Conservation (phyloP, 2,329 filamentous ascomycete genomes). For the Cryoendolithus antarcticus region DNA sequence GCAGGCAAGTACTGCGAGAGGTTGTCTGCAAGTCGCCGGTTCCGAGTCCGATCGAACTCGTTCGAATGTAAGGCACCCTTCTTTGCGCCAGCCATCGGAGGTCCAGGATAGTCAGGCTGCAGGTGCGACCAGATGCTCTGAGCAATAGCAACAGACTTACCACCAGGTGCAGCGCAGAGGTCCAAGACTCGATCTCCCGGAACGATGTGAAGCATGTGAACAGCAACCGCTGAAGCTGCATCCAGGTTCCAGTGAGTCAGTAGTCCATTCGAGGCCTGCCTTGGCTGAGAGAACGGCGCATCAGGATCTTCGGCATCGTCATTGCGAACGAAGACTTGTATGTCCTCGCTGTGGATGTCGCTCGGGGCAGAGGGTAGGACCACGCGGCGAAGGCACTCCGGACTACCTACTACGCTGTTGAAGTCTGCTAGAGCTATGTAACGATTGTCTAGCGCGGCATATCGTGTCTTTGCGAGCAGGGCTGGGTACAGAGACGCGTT, state of each 20-base stretch:
- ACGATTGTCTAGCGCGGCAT: conserved; percentile 18
- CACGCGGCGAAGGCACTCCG: neutral
- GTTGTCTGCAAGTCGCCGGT: conserved; percentile 21
- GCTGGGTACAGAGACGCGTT: conserved; percentile 16
- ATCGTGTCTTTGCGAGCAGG: conserved; percentile 12
- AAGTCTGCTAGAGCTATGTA: conserved; percentile 11
- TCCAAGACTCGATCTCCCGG: conserved; percentile 29
- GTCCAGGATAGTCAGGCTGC: conserved; percentile 7
- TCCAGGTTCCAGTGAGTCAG: conserved; percentile 22
- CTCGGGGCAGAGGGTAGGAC: conserved; percentile 1
- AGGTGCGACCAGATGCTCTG: conserved; percentile 21
- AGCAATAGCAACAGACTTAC: conserved; percentile 24
- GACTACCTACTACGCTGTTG: conserved; percentile 1
- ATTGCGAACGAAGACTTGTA: conserved; percentile 1
- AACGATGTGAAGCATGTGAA: conserved; percentile 21
- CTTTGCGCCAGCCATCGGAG: conserved; percentile 2
- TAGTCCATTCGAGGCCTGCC: conserved; percentile 7
- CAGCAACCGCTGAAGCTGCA: conserved; percentile 24
- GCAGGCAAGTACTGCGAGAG: conserved; percentile 14
- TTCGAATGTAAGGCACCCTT: conserved; percentile 26
- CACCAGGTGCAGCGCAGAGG: conserved; percentile 29
- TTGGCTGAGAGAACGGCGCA: conserved; percentile 13
- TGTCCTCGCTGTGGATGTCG: conserved; percentile 4
- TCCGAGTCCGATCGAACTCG: conserved; percentile 22
- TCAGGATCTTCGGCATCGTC: conserved; percentile 1